Evolutionary conservation across 257 asterid genomes (phyloP).

Genomic region (Fraxinus americana): DNA sequence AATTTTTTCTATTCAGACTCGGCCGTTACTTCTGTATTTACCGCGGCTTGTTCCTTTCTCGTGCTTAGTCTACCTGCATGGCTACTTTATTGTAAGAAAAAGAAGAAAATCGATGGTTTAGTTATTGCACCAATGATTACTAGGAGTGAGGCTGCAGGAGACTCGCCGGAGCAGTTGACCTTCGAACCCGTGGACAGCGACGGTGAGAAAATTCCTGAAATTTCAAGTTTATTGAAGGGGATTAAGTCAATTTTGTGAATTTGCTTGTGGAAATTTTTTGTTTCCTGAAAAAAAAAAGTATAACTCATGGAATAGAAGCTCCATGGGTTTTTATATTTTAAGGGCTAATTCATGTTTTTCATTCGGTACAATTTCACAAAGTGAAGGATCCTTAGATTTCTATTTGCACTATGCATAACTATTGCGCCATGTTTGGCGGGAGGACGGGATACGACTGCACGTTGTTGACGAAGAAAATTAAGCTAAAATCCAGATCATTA

Average conservation of each 20-base stretch:
- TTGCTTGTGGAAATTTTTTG: neutral
- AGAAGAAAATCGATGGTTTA: slow-evolving; percentile 16
- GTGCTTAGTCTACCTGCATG: slow-evolving; percentile 43
- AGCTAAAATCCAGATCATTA: neutral
- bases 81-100: slow-evolving; percentile 23
- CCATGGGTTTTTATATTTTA: neutral
- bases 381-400: neutral
- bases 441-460: neutral
- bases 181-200: slow-evolving; percentile 5
- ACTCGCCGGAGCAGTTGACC: slow-evolving; percentile 17
- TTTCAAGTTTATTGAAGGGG: neutral
- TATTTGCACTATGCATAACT: neutral
- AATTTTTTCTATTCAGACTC: slow-evolving; percentile 22
- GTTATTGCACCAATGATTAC: slow-evolving; percentile 2
- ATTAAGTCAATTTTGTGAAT: neutral
- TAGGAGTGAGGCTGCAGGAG: slow-evolving; percentile 17
- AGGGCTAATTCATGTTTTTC: neutral
- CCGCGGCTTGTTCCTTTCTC: slow-evolving; percentile 29
- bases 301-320: neutral
- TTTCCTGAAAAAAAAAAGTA: neutral
- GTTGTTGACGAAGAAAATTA: neutral
- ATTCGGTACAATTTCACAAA: neutral
- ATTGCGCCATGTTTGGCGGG: neutral
- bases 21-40: slow-evolving; percentile 20
- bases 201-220: slow-evolving; percentile 21